phyloP scores from a whole-genome alignment of 805 yeast species.

The Cyberlindnera euphorbiae region DNA sequence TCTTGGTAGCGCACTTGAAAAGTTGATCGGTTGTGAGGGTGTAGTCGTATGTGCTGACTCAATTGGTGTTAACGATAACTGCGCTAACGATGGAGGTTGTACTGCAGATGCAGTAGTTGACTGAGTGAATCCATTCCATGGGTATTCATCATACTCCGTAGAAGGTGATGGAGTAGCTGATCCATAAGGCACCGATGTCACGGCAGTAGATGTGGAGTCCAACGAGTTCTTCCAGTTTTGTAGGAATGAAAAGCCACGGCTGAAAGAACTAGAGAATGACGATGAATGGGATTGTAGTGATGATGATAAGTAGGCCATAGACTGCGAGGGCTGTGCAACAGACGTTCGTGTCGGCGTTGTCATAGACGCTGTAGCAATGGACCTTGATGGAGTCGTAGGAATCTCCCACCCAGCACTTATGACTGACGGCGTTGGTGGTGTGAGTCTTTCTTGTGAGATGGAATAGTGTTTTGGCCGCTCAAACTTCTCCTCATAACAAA shows the following conservation, averaged over 20 bases:
- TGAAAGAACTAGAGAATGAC: conserved; percentile 31
- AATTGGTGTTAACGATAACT: too few species aligned
- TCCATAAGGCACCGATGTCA: conserved; percentile 8
- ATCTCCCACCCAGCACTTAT: conserved; percentile 37
- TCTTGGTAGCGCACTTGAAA: too few species aligned
- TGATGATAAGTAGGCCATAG: conserved; percentile 34
- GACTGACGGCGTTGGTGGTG: conserved; percentile 24
- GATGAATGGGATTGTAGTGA: conserved; percentile 30
- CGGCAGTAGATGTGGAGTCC: conserved; percentile 25
- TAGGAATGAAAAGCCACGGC: conserved; percentile 21
- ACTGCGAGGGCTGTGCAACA: conserved; percentile 30
- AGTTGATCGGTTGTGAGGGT: too few species aligned
- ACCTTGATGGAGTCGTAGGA: conserved; percentile 28
- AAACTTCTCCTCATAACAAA: background rate
- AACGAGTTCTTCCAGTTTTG: conserved; percentile 23
- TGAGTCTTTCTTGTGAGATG: conserved; percentile 1
- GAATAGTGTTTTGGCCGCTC: background rate
- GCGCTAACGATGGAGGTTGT: background rate
- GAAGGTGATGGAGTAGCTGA: conserved; percentile 31
- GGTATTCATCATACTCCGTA: conserved; percentile 36
- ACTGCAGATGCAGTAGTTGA: too few species aligned
- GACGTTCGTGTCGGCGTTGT: conserved; percentile 33
- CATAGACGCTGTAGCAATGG: conserved; percentile 24
- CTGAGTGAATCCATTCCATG: conserved; percentile 32
- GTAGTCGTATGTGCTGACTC: too few species aligned